Percentiles rank a stretch among this genome's conserved stretches.
phyloP scores from a whole-genome alignment of 2,329 filamentous ascomycete species.

The Talaromyces atroroseus region DNA sequence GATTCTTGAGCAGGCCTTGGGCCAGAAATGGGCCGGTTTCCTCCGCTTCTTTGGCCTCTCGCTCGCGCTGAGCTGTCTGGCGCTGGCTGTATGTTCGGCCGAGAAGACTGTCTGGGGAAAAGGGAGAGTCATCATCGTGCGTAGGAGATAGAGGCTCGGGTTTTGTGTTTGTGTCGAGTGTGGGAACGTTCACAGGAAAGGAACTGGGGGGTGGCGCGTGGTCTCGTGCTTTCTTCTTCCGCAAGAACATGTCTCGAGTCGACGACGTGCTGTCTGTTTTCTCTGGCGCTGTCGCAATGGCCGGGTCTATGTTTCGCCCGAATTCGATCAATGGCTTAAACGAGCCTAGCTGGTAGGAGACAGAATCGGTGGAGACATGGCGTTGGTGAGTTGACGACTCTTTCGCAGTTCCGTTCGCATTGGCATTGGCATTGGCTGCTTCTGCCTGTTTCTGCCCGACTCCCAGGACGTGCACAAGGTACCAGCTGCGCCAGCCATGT shows the following conservation, averaged over 20 bases:
- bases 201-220: conserved; percentile 26
- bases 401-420: conserved; percentile 18
- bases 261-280: neutral
- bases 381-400: conserved; percentile 17
- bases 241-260: conserved; percentile 22
- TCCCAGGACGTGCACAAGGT: conserved; percentile 68
- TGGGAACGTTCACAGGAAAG: conserved; percentile 22
- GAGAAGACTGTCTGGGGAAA: conserved; percentile 32
- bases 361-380: conserved; percentile 15
- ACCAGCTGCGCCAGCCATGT: conserved; percentile 87
- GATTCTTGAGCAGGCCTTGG: conserved; percentile 48
- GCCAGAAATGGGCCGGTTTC: conserved; percentile 44
- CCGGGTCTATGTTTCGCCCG: conserved; percentile 51
- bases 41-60: conserved; percentile 30
- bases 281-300: neutral
- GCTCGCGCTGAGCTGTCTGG: conserved; percentile 35
- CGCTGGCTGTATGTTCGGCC: conserved; percentile 37
- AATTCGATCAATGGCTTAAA: conserved; percentile 65
- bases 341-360: conserved; percentile 58
- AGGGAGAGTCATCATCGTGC: conserved; percentile 25
- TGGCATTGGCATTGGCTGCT: conserved; percentile 9
- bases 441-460: conserved; percentile 41
- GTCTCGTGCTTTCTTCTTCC: conserved; percentile 25
- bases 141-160: conserved; percentile 8
- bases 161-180: conserved; percentile 22